Evolutionary conservation across 2,329 filamentous ascomycete genomes (phyloP).

Genomic region (Blastomyces emzantsi): DNA sequence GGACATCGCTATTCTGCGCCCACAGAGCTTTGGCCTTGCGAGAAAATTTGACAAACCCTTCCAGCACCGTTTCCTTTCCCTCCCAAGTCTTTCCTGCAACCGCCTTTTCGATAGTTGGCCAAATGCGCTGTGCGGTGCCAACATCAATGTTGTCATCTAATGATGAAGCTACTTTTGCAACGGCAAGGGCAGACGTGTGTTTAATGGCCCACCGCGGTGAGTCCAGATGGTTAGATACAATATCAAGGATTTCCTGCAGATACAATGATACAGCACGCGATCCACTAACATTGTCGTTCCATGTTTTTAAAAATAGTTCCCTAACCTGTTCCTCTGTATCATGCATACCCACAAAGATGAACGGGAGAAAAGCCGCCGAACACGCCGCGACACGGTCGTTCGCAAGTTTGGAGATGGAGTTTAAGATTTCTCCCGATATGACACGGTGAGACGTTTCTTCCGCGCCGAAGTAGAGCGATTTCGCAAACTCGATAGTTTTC

Average conservation of each 20-base stretch:
- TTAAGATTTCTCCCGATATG: conserved; percentile 72
- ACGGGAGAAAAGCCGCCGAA: conserved; percentile 67
- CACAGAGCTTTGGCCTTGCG: conserved; percentile 53
- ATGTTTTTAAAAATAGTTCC: conserved; percentile 73
- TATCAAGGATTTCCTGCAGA: conserved; percentile 65
- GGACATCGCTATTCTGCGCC: conserved; percentile 49
- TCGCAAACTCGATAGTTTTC: conserved; percentile 46
- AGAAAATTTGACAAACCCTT: conserved; percentile 70
- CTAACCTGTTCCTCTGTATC: conserved; percentile 73
- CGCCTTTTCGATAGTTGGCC: conserved; percentile 75
- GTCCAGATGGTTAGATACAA: conserved; percentile 60
- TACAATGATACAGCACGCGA: conserved; percentile 74
- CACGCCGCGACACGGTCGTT: conserved; percentile 79
- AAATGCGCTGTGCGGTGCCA: conserved; percentile 55
- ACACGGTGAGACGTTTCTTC: conserved; percentile 68
- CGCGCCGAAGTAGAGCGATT: conserved; percentile 68
- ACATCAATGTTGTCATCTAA: conserved; percentile 51
- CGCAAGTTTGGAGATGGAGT: conserved; percentile 74
- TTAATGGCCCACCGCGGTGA: conserved; percentile 84
- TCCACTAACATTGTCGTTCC: conserved; percentile 84
- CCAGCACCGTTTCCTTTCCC: conserved; percentile 77
- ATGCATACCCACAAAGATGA: conserved; percentile 79
- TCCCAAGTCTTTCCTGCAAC: conserved; percentile 84
- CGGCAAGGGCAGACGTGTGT: conserved; percentile 73
- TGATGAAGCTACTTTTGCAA: conserved; percentile 62